phyloP scores from a whole-genome alignment of 495 filamentous ascomycete genomes.

The Aspergillus avenaceus region DNA sequence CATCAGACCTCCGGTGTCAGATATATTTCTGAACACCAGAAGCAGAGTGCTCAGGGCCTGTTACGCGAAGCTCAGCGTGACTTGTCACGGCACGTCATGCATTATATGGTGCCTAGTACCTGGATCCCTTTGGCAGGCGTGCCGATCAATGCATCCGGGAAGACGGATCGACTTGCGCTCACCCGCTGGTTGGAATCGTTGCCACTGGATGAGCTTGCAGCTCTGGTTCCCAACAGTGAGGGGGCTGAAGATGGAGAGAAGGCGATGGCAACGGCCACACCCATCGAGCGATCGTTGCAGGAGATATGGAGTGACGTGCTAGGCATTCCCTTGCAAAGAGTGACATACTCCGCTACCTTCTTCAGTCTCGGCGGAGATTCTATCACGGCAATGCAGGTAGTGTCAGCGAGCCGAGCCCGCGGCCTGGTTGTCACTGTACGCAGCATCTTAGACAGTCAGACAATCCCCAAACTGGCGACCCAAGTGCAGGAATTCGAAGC shows the following conservation, averaged over 20 bases:
- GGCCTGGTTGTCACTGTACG: constrained; percentile 14
- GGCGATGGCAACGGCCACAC: not conserved
- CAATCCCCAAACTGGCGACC: no score
- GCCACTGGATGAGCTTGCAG: no score
- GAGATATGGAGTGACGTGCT: constrained; percentile 19
- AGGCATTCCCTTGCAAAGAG: constrained; percentile 10
- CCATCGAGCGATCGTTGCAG: constrained; percentile 8
- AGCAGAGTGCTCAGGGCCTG: not conserved
- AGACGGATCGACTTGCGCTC: constrained; percentile 20
- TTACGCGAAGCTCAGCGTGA: no score
- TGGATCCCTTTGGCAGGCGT: constrained; percentile 18
- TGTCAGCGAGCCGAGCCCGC: constrained; percentile 16
- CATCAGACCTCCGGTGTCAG: no score
- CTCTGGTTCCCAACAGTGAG: not conserved
- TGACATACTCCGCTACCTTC: constrained; percentile 21
- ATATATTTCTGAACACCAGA: not conserved
- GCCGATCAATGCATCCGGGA: constrained; percentile 21
- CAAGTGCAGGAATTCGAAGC: no score
- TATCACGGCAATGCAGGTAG: constrained; percentile 56
- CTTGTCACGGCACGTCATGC: not conserved
- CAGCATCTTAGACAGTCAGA: constrained; percentile 28
- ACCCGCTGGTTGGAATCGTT: no score
- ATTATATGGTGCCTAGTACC: constrained; percentile 25
- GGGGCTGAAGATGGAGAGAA: not conserved
- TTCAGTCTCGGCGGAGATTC: constrained; percentile 33